phyloP scores from a whole-genome alignment of 2,329 filamentous ascomycete genomes.

The Aspergillus ustus region DNA sequence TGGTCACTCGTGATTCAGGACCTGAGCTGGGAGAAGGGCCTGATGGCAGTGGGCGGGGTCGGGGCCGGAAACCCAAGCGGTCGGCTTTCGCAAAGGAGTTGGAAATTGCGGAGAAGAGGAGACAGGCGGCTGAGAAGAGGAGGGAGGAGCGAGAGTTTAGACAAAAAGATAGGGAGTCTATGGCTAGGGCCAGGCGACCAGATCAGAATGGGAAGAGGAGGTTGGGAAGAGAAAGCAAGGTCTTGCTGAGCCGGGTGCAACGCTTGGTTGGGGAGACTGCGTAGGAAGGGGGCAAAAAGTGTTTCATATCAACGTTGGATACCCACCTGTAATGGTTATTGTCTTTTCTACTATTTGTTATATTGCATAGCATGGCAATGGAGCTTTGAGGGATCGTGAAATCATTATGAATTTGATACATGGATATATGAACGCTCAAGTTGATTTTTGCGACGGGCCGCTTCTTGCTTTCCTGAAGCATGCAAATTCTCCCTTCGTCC shows the following conservation, averaged over 20 bases:
- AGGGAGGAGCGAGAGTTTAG: constrained; percentile 69
- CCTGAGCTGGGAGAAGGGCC: constrained; percentile 28
- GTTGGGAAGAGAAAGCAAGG: constrained; percentile 77
- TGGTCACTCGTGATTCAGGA: constrained; percentile 50
- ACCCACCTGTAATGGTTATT: constrained; percentile 20
- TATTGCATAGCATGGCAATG: constrained; percentile 3
- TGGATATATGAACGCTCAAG: neutral
- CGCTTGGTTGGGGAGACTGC: constrained; percentile 62
- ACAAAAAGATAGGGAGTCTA: constrained; percentile 71
- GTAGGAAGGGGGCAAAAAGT: constrained; percentile 22
- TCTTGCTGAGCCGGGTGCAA: constrained; percentile 78
- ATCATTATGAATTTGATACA: neutral
- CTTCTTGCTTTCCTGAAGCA: constrained; percentile 72
- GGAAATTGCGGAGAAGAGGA: constrained; percentile 67
- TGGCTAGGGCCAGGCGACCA: constrained; percentile 64
- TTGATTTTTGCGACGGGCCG: constrained; percentile 29
- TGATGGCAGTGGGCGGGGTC: constrained; percentile 32
- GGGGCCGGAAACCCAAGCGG: constrained; percentile 46
- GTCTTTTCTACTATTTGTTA: constrained; percentile 3
- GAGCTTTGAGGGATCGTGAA: neutral
- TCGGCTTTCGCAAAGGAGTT: constrained; percentile 68
- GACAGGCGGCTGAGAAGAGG: constrained; percentile 65
- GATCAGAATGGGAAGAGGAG: constrained; percentile 75
- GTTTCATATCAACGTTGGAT: constrained; percentile 21
- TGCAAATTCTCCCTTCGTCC: constrained; percentile 83